These are phyloP conservation scores for Calycina herbarum DNA, from an alignment of 2,329 filamentous ascomycete species.

Conservation along the genomic window DNA sequence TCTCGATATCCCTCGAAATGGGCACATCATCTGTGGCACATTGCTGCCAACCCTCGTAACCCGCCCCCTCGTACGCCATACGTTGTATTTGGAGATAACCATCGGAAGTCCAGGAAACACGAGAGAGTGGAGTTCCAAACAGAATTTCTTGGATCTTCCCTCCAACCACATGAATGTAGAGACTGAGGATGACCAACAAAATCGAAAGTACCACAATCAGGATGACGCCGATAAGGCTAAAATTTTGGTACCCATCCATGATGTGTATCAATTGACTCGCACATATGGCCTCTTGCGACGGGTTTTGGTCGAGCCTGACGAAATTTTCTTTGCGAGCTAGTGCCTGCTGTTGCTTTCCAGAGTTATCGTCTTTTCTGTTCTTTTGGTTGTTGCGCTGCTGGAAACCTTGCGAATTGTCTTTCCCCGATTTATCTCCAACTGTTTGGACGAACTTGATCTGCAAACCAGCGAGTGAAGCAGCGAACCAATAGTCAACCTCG, in stretches of 20 bases:
- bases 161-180: constrained; percentile 17
- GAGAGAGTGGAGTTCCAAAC: constrained; percentile 7
- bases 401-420: neutral
- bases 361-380: constrained; percentile 13
- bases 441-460: constrained; percentile 15
- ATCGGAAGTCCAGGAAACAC: constrained; percentile 21
- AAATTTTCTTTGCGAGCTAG: neutral
- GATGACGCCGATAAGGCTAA: constrained; percentile 19
- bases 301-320: neutral
- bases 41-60: constrained; percentile 13
- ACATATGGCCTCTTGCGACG: constrained; percentile 13
- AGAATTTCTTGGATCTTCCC: constrained; percentile 12
- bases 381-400: constrained; percentile 35
- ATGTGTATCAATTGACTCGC: constrained; percentile 21
- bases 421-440: constrained; percentile 11
- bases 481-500: constrained; percentile 8
- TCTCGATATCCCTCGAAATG: neutral
- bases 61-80: constrained; percentile 26
- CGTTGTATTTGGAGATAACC: constrained; percentile 24
- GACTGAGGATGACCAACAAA: constrained; percentile 16
- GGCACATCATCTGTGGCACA: constrained; percentile 6
- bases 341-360: neutral
- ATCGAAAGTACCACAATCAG: constrained; percentile 18
- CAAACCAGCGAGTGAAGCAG: constrained; percentile 4
- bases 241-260: constrained; percentile 23